Percentiles rank a stretch among this genome's conserved stretches.
Evolutionary conservation across 2,329 filamentous ascomycete species (phyloP).

Genomic region (Ophiocordyceps camponoti-saundersi): DNA sequence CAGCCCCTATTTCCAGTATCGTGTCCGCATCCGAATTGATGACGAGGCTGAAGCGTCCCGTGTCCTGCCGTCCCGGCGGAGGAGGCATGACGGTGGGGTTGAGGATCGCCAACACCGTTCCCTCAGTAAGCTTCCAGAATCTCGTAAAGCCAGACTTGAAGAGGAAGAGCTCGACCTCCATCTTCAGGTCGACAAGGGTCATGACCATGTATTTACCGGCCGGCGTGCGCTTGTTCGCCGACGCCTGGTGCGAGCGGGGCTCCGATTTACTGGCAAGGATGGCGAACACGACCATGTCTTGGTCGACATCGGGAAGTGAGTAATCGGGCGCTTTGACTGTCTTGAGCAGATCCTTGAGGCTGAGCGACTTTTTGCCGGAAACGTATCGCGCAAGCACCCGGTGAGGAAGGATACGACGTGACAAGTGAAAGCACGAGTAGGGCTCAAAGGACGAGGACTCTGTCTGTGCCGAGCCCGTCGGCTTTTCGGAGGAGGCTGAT

Average conservation of each 20-base stretch:
- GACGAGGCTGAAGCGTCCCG: slow-evolving; percentile 70
- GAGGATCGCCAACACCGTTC: slow-evolving; percentile 81
- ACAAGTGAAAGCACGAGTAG: slow-evolving; percentile 73
- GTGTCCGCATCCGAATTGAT: slow-evolving; percentile 77
- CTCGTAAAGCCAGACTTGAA: slow-evolving; percentile 82
- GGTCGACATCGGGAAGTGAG: slow-evolving; percentile 63
- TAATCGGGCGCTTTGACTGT: slow-evolving; percentile 72
- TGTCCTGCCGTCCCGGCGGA: slow-evolving; percentile 54
- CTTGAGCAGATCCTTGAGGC: slow-evolving; percentile 65
- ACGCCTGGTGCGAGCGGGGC: slow-evolving; percentile 43
- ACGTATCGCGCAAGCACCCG: slow-evolving; percentile 63
- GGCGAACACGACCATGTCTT: slow-evolving; percentile 78
- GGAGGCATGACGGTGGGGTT: slow-evolving; percentile 89
- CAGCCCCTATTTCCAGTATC: slow-evolving; percentile 72
- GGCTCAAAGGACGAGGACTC: slow-evolving; percentile 52
- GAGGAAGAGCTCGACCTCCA: slow-evolving; percentile 80
- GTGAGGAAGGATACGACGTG: slow-evolving; percentile 69
- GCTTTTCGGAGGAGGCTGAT: slow-evolving; percentile 1
- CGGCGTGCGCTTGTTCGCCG: slow-evolving; percentile 23
- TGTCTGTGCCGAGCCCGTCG: slow-evolving; percentile 5
- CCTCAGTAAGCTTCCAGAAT: slow-evolving; percentile 85
- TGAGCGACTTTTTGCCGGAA: slow-evolving; percentile 58
- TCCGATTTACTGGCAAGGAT: slow-evolving; percentile 80
- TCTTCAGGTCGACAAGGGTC: slow-evolving; percentile 72
- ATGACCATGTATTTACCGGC: slow-evolving; percentile 83